A percentile compares a stretch with the other conserved stretches of the same genome.
These are phyloP conservation scores for Cyanodermella asteris DNA, from an alignment of 2,329 filamentous ascomycete species.

Conservation along the genomic window DNA sequence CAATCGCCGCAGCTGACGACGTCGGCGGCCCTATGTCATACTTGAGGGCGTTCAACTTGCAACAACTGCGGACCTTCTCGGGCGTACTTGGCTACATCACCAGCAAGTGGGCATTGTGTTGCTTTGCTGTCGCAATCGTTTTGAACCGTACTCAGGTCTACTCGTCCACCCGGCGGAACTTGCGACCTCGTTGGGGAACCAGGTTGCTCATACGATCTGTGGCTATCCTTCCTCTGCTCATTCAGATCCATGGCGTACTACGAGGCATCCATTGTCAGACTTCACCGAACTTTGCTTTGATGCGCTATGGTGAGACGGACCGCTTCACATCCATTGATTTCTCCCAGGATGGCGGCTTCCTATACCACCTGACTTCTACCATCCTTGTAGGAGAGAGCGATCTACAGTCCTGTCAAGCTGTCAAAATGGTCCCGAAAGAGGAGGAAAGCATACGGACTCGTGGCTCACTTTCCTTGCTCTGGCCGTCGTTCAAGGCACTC, in stretches of 20 bases:
- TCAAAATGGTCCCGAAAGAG: constrained; percentile 43
- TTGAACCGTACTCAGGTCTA: constrained; percentile 88
- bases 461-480: constrained; percentile 52
- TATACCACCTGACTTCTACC: constrained; percentile 50
- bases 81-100: constrained; percentile 80
- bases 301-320: constrained; percentile 47
- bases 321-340: constrained; percentile 49
- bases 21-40: constrained; percentile 15
- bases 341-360: constrained; percentile 41
- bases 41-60: constrained; percentile 23
- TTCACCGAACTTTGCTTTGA: constrained; percentile 43
- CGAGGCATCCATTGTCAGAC: constrained; percentile 88
- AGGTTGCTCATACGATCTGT: constrained; percentile 47
- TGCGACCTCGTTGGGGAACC: constrained; percentile 53
- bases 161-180: constrained; percentile 60
- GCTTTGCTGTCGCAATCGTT: constrained; percentile 62
- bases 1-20: constrained; percentile 17
- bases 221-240: constrained; percentile 46
- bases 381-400: constrained; percentile 57
- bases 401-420: constrained; percentile 48
- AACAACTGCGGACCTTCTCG: constrained; percentile 45
- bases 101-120: constrained; percentile 78
- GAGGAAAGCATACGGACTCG: too few relatives aligned
- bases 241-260: constrained; percentile 48
- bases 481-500: constrained; percentile 28